These are phyloP conservation scores for Tetrahymena borealis DNA, from an alignment of 73 alveolate genomes.

Conservation along the genomic window DNA sequence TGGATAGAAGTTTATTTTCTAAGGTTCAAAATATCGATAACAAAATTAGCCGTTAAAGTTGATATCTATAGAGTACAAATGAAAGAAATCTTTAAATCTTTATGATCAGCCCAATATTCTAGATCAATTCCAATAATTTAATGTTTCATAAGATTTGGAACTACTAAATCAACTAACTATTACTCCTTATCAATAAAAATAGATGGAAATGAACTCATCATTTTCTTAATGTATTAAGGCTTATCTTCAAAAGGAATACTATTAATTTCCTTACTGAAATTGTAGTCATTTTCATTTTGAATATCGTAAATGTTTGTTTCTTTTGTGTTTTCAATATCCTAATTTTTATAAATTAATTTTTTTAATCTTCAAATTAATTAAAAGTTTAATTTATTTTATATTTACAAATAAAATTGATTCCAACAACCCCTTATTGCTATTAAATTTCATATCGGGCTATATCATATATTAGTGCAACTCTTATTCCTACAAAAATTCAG, in stretches of 20 bases:
- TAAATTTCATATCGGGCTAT: not conserved
- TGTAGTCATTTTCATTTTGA: not conserved
- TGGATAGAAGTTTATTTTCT: not conserved
- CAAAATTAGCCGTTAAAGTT: conserved; percentile 1
- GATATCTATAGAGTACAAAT: conserved; percentile 26
- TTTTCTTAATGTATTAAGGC: not conserved
- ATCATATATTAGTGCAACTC: not conserved
- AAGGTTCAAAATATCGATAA: conserved; percentile 4
- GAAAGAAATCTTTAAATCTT: conserved; percentile 3
- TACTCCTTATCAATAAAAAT: not conserved
- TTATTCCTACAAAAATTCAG: not conserved
- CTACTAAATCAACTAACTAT: not conserved
- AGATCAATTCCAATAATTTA: conserved; percentile 18
- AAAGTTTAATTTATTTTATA: too few species aligned
- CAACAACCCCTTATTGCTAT: not conserved
- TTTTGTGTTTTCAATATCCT: not conserved
- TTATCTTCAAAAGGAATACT: not conserved
- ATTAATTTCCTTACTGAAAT: not conserved
- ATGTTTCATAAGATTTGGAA: not conserved
- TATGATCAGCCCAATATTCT: conserved; percentile 18
- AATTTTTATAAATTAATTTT: not conserved
- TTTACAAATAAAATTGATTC: not conserved
- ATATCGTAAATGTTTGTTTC: not conserved
- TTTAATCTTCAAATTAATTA: not conserved
- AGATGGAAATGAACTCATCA: not conserved